Base-by-base conservation (phyloP, 495 filamentous ascomycete species). In the Aspergillus bertholletiae region DNA sequence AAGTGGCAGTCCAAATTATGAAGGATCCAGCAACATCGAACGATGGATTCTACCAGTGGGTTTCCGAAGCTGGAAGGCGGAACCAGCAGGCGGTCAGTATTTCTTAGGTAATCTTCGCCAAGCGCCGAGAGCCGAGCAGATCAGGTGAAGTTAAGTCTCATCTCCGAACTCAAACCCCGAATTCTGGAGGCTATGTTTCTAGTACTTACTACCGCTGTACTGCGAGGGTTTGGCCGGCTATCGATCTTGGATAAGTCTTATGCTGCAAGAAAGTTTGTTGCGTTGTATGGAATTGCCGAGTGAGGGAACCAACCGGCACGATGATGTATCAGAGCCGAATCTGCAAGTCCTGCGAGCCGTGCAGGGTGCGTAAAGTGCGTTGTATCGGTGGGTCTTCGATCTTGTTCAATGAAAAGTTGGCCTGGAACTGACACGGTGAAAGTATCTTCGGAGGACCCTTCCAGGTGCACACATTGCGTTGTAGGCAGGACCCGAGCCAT, bases 291-390 rank as follows among this genome's bases (percentile, higher is more conserved):
- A 4, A 20, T 27, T n/a, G 24, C 26, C 9, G 1, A 30, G n/a
- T 13, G 7, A 17, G 24, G 24, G 20, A 26, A 18, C 45, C 22
- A 22, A 47, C 8, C 24, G 5, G 9, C 45, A n/a, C 15, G 30
- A 20, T 26, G 13, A 49, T 21, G 28, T 23, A 32, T 49, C 34
- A 49, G n/a, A 21, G 9, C 4, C 27, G 46, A 17, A 57, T 54
- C 7, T 57, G 48, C 32, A 70, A 66, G 37, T 65, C 63, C 8
- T 70, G 67, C 53, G 65, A 66, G 43, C 55, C 60, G 22, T 70
- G 65, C 45, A 68, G 66, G 39, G 39, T 56, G 15, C 63, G 67
- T 17, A 70, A 70, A 53, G 65, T 70, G 6, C 67, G 67, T 44
- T 70, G 67, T 54, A 64, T 60, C 37, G 51, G 67, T 70, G 62